Evolutionary conservation across 192 early-diverging fungal genomes (phyloP), one percentile per base, ranked within the genome.

Genomic region (Coemansia umbellata): DNA sequence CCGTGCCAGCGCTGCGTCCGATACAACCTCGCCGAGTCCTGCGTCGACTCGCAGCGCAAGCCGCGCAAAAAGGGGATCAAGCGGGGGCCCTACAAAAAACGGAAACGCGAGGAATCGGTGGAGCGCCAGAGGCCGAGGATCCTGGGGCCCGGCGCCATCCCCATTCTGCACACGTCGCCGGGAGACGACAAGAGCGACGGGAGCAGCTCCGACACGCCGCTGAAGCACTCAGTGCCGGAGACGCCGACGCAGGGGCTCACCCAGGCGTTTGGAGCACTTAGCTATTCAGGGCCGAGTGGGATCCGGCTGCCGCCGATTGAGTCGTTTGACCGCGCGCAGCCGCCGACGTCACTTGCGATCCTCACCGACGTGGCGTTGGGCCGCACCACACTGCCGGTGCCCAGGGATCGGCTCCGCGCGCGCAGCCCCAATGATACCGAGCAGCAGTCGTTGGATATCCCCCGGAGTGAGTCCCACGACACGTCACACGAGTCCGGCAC

Each of bases 1-100:
- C 94, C 92, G 2, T 94, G 94, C 66, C 69, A 76, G 60, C 85
- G 92, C n/a, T 97, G 94, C 53, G 58, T 90, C 48, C 86, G 87
- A 57, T 88, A 87, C 51, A 85, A 82, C 33, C 59, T 93, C n/a
- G 78, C 76, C 0, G 82, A 82, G 19, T 80, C 85, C 1, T 92
- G 91, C 61, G 77, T 84, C 0, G 83, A 92, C 61, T 91, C 90
- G 6, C 79, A 81, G 21, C 80, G 91, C 32, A 92, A 91, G 74
- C 85, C 88, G 37, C 82, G 91, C 24, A 88, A 90, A 66, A 89
- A 86, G 70, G 91, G 91, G 15, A 74, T 92, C 48, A 90, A 90
- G 50, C 79, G 91, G 14, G 91, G 91, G 31, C 90, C 89, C 4
- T 93, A 92, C 50, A 91, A 90, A 60, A 77, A 77, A 41, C 60